phyloP scores from a whole-genome alignment of 2,329 filamentous ascomycete species.

The Orbilia blumenaviensis region DNA sequence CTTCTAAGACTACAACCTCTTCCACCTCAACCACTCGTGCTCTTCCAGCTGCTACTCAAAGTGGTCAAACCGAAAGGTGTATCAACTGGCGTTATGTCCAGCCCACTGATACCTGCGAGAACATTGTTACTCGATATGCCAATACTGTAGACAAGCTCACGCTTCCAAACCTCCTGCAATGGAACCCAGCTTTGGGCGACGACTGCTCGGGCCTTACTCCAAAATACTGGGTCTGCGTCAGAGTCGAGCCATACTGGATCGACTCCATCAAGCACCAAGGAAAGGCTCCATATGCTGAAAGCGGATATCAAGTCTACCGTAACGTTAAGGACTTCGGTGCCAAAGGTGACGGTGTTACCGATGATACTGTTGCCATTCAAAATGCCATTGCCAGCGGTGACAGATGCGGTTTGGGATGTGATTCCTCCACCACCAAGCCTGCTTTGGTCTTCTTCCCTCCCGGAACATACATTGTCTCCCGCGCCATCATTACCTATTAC shows the following conservation, averaged over 20 bases:
- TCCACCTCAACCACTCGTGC: constrained; percentile 19
- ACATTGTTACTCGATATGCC: constrained; percentile 10
- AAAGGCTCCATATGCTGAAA: constrained; percentile 29
- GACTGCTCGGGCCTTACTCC: constrained; percentile 15
- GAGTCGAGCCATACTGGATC: constrained; percentile 31
- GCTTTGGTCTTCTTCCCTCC: constrained; percentile 87
- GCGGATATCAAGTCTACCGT: constrained; percentile 36
- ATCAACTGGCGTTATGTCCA: constrained; percentile 18
- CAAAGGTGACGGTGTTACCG: constrained; percentile 64
- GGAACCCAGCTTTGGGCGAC: constrained; percentile 20
- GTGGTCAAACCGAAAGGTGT: constrained; percentile 18
- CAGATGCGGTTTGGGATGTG: constrained; percentile 82
- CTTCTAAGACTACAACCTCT: constrained; percentile 14
- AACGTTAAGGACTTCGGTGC: constrained; percentile 52
- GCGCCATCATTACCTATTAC: constrained; percentile 84
- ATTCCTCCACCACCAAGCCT: constrained; percentile 81
- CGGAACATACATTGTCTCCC: constrained; percentile 85
- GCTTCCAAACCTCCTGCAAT: constrained; percentile 7
- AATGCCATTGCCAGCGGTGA: constrained; percentile 70
- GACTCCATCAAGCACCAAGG: constrained; percentile 42
- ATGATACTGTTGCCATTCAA: constrained; percentile 92
- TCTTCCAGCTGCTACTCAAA: constrained; percentile 10
- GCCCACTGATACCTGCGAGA: constrained; percentile 21
- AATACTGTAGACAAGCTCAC: constrained; percentile 16
- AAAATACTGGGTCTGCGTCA: constrained; percentile 1